Base-by-base conservation (phyloP, 2,329 filamentous ascomycete species). In the Parastagonospora nodorum region DNA sequence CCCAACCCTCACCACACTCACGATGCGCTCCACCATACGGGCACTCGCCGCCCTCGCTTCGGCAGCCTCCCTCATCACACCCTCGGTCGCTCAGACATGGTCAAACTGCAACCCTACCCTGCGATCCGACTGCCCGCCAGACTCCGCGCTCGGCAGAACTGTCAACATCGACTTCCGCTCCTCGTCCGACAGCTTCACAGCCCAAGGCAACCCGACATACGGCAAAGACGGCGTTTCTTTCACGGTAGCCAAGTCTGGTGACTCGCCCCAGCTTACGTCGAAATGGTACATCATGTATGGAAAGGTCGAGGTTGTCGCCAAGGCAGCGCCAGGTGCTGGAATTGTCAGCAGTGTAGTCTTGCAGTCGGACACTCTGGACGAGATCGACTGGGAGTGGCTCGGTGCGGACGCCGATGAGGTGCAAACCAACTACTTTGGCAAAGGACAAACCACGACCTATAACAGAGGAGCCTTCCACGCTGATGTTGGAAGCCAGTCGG, bases 231-330 rank as follows among this genome's bases (percentile, higher is more conserved):
- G 94, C 51, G 92, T 84, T 24, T 84, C 84, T 12, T 95, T 99
- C 72, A 92, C 90, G 24, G 87, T 99, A 45, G 76, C 84, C 45
- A 78, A 86, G 67, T 81, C 86, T 43, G 92, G 93, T 50, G 90
- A 99, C 69, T 84, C 91, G 2, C 94, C 94, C 0, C 88, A 93
- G 72, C 84, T 99, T 54, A 83, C 83, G 58, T 96, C 92, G 54
- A 85, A 94, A 66, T 97, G 96, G 84, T 97, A 97, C 81, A 96
- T 99, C 78, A 97, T 99, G 94, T 99, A 97, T 73, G 94, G 94
- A 61, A 89, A 88, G 57, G 89, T 97, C 68, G 89, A 96, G 60
- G 84, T 92, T 61, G 87, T 85, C 29, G 82, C 97, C 79, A 92
- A 93, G 76, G 86, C 90, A 24, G 92, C 94, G 8, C 88, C 92